A percentile compares a stretch with the other conserved stretches of the same genome.
phyloP scores from a whole-genome alignment of 2,329 filamentous ascomycete species.

The Furcasterigmium furcatum region DNA sequence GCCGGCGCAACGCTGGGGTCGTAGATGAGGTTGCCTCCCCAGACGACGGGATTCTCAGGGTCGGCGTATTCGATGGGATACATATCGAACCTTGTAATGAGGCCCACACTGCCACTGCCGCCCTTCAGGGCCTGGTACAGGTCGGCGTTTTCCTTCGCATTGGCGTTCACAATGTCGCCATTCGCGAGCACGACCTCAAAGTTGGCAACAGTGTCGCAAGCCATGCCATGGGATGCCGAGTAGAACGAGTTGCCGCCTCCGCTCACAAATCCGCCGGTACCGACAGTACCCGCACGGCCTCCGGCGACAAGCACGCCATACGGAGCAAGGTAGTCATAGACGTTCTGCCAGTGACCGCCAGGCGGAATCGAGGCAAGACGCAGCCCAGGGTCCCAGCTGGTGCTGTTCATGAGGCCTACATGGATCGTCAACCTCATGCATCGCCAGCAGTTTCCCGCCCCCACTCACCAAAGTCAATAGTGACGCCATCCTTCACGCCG shows the following conservation, averaged over 20 bases:
- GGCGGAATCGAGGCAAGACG: conserved; percentile 28
- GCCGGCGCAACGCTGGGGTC: conserved; percentile 14
- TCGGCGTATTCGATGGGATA: conserved; percentile 23
- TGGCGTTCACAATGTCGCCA: conserved; percentile 39
- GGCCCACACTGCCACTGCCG: conserved; percentile 43
- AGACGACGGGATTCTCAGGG: conserved; percentile 19
- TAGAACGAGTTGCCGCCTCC: conserved; percentile 34
- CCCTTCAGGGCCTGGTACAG: conserved; percentile 45
- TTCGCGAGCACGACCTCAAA: conserved; percentile 45
- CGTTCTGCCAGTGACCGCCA: conserved; percentile 32
- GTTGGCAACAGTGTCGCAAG: conserved; percentile 38
- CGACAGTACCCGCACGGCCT: conserved; percentile 31
- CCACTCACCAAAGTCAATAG: conserved; percentile 27
- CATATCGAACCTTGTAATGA: conserved; percentile 31
- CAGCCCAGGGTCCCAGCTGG: conserved; percentile 21
- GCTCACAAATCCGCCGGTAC: conserved; percentile 27
- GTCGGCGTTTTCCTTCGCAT: conserved; percentile 30
- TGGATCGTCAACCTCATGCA: background rate
- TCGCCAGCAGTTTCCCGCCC: background rate
- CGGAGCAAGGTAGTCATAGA: conserved; percentile 30
- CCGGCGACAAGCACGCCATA: conserved; percentile 27
- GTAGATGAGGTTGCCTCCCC: conserved; percentile 26
- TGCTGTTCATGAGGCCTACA: conserved; percentile 22
- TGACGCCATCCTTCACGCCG: conserved; percentile 32
- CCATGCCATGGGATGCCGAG: conserved; percentile 36